Evolutionary conservation across 1,284 basidiomycete genomes (phyloP).

Genomic region (Amylostereum areolatum): DNA sequence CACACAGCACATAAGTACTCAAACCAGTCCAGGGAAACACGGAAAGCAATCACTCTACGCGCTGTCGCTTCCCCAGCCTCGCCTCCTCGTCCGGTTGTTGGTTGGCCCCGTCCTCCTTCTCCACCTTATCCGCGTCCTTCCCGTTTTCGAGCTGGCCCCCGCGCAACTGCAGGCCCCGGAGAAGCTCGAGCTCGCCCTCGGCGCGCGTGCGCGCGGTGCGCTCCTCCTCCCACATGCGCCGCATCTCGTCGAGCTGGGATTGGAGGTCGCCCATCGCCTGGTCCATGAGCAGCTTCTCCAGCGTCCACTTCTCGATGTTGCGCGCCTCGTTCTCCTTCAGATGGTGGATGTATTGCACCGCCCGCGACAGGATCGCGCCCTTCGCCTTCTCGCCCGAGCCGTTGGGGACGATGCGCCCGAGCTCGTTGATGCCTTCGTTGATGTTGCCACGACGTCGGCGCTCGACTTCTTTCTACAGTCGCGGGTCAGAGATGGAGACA

Average conservation of each 20-base stretch:
- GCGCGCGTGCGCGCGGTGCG: slow-evolving; percentile 46
- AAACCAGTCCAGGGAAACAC: too few relatives aligned
- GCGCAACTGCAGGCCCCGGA: slow-evolving; percentile 29
- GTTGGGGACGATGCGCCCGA: slow-evolving; percentile 84
- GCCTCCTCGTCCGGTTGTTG: slow-evolving; percentile 10
- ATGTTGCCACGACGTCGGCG: slow-evolving; percentile 90
- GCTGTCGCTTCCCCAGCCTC: slow-evolving; percentile 22
- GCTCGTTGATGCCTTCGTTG: slow-evolving; percentile 92
- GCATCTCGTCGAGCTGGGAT: slow-evolving; percentile 71
- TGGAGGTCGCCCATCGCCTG: slow-evolving; percentile 85
- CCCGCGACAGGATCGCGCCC: slow-evolving; percentile 79
- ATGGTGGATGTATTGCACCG: slow-evolving; percentile 86
- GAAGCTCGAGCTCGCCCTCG: slow-evolving; percentile 53
- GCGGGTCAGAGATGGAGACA: slow-evolving; percentile 1
- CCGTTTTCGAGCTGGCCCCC: slow-evolving; percentile 16
- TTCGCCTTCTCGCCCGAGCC: slow-evolving; percentile 86
- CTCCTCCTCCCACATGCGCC: slow-evolving; percentile 70
- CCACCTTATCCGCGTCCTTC: slow-evolving; percentile 15
- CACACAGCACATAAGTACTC: too few relatives aligned
- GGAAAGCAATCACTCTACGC: slow-evolving; percentile 16
- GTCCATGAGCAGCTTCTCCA: slow-evolving; percentile 89
- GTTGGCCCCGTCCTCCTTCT: slow-evolving; percentile 8
- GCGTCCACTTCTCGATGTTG: slow-evolving; percentile 92
- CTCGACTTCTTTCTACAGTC: slow-evolving; percentile 89
- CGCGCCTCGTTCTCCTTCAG: slow-evolving; percentile 87